phyloP scores from a whole-genome alignment of 2,329 filamentous ascomycete genomes.

The Microdochium trichocladiopsis region DNA sequence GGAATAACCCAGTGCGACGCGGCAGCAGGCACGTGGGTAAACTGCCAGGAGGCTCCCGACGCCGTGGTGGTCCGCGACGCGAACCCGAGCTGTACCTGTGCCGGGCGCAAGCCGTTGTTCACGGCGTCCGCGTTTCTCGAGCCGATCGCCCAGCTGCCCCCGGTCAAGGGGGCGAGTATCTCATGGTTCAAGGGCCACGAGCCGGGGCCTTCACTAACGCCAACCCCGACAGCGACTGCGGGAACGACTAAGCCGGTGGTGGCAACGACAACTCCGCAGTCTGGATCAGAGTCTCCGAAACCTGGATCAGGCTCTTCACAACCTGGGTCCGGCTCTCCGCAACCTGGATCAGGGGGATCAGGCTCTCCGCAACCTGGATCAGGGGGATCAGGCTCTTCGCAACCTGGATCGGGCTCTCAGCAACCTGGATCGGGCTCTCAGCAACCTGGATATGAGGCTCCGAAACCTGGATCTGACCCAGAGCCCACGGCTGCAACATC shows the following conservation, averaged over 20 bases:
- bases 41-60: neutral
- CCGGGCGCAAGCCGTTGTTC: neutral
- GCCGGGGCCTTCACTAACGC: neutral
- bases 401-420: too few relatives aligned
- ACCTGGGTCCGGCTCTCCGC: too few relatives aligned
- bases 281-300: too few relatives aligned
- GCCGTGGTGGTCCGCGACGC: neutral
- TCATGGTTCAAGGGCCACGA: neutral
- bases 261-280: too few relatives aligned
- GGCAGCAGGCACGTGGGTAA: neutral
- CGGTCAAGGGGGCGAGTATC: neutral
- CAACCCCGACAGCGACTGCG: neutral
- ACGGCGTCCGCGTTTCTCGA: neutral
- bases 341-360: too few relatives aligned
- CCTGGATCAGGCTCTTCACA: too few relatives aligned
- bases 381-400: too few relatives aligned
- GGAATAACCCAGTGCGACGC: neutral
- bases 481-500: too few relatives aligned
- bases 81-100: neutral
- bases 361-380: too few relatives aligned
- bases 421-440: too few relatives aligned
- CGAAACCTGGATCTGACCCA: too few relatives aligned
- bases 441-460: too few relatives aligned
- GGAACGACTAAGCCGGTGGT: neutral
- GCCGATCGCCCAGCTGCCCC: neutral